Evolutionary conservation across 129 eudicot species (phyloP).

Genomic region (Arctium minus): DNA sequence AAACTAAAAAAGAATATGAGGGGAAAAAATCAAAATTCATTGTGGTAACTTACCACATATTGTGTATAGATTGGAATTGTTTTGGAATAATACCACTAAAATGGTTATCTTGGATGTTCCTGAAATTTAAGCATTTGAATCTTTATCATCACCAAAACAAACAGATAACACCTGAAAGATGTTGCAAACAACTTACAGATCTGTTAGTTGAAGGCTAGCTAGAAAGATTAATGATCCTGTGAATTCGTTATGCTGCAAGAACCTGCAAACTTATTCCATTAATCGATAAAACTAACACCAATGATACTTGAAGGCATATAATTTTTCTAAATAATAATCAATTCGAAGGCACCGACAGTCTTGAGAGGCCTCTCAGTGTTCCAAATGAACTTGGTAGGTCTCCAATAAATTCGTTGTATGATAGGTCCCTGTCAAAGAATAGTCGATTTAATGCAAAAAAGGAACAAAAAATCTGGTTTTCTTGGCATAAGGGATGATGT

Average conservation of each 20-base stretch:
- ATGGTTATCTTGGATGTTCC: conserved; percentile 93
- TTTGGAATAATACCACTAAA: conserved; percentile 91
- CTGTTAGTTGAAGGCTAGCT: conserved; percentile 64
- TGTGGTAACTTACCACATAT: conserved; percentile 55
- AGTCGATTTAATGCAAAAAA: neutral
- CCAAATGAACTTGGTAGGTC: conserved; percentile 81
- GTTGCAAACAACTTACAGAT: conserved; percentile 52
- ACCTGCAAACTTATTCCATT: conserved; percentile 46
- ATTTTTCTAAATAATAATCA: neutral
- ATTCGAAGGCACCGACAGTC: conserved; percentile 50
- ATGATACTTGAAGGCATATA: neutral
- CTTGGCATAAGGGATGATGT: neutral
- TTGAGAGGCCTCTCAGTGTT: conserved; percentile 54
- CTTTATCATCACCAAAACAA: conserved; percentile 10
- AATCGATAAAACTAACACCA: neutral
- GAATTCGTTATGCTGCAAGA: conserved; percentile 66
- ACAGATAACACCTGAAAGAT: neutral
- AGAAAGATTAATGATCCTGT: conserved; percentile 83
- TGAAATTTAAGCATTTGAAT: conserved; percentile 26
- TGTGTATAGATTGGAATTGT: conserved; percentile 63
- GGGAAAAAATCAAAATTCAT: neutral
- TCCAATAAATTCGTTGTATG: conserved; percentile 72
- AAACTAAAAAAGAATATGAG: neutral
- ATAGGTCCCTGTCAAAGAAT: conserved; percentile 67
- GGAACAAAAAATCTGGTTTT: neutral